Base-by-base conservation (phyloP, 75 land plant species). In the Ceratopteris richardii region DNA sequence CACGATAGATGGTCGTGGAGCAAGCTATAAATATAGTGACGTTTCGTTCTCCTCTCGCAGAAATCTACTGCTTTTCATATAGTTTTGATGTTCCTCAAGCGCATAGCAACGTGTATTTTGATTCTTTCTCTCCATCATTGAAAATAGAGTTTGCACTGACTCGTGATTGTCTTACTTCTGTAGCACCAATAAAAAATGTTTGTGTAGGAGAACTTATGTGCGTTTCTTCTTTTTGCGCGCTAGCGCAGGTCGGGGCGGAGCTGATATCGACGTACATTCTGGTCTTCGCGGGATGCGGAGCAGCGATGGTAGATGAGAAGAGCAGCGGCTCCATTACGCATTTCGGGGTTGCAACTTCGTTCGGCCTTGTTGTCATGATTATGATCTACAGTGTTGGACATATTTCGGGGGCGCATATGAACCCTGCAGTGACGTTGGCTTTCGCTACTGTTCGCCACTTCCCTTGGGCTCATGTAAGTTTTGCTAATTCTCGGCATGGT, bases 351-450 rank as follows among this genome's bases (percentile, higher is more conserved):
- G 77, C 95, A 0, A 40, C 76, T 0, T 79, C 71, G 0, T 81
- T 76, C 21, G 95, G 89, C 0, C 67, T 89, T 1, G 75, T 80
- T 1, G 86, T 89, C 9, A 85, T 82, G 17, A 84, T 82, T 52
- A 85, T 89, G 89, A 82, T 89, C 26, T 80, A 80, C 51, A 59
- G 86, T 0, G 82, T 81, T 0, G 95, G 95, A 26, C 95, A 89
- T 60, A 78, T 89, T 39, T 89, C 95, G 26, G 95, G 95, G 0
- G 89, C 86, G 0, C 95, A 89, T 65, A 82, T 89, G 95, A 85
- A 89, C 44, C 95, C 95, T 0, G 95, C 95, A 0, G 95, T 89
- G 33, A 85, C 89, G 17, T 18, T 85, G 1, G 86, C 95, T 33
- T 89, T 85, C 58, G 86, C 95, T 0, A 64, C 85, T 14, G 66